Evolutionary conservation across 1,284 basidiomycete genomes (phyloP).

Genomic region (Violaceomyces palustris): DNA sequence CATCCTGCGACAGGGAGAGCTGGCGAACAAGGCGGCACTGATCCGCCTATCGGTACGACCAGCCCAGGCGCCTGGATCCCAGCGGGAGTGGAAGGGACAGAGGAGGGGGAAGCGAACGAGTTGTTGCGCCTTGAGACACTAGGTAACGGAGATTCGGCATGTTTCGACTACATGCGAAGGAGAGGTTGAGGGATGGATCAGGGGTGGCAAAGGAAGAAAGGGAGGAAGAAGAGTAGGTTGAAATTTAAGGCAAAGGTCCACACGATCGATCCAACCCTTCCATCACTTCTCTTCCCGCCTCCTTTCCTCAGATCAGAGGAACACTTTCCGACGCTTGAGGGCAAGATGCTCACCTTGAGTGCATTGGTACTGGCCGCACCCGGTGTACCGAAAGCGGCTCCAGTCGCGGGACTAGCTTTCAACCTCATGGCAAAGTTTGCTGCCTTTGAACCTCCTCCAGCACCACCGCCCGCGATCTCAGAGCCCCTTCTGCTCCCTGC

Average conservation of each 20-base stretch:
- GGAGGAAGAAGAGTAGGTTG: constrained; percentile 10
- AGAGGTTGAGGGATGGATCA: constrained; percentile 3
- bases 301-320: too few relatives aligned
- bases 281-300: constrained; percentile 3
- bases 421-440: too few relatives aligned
- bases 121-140: constrained; percentile 25
- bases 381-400: too few relatives aligned
- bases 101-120: constrained; percentile 23
- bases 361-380: too few relatives aligned
- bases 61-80: constrained; percentile 1
- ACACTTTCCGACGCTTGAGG: too few relatives aligned
- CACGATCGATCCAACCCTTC: constrained; percentile 2
- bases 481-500: too few relatives aligned
- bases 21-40: neutral
- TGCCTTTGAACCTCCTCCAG: too few relatives aligned
- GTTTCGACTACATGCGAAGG: constrained; percentile 21
- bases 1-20: constrained; percentile 31
- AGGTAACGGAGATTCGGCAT: constrained; percentile 13
- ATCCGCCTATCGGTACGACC: too few relatives aligned
- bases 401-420: too few relatives aligned
- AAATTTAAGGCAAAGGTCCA: constrained; percentile 28
- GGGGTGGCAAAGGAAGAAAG: constrained; percentile 1
- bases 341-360: too few relatives aligned
- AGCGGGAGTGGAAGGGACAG: constrained; percentile 15
- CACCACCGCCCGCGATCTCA: too few relatives aligned